phyloP scores from a whole-genome alignment of 768 basidiomycete genomes.

The Trichaptum fuscoviolaceum region DNA sequence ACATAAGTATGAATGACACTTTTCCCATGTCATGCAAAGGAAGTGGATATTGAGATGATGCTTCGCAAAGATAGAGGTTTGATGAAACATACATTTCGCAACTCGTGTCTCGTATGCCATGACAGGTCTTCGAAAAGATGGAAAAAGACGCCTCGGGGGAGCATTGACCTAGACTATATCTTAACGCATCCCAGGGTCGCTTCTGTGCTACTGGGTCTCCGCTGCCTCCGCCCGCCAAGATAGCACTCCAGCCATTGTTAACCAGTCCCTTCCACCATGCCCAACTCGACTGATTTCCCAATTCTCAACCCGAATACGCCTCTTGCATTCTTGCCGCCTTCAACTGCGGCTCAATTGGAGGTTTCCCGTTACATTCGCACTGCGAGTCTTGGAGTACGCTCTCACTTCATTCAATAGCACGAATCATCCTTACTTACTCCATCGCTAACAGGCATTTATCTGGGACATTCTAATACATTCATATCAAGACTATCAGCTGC shows the following conservation, averaged over 20 bases:
- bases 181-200: neutral
- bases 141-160: neutral
- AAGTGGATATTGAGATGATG: too few relatives aligned
- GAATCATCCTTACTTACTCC: neutral
- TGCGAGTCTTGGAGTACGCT: conserved; percentile 22
- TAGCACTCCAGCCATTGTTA: neutral
- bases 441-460: conserved; percentile 18
- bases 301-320: conserved; percentile 26
- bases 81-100: neutral
- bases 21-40: too few relatives aligned
- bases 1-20: too few relatives aligned
- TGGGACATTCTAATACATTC: conserved; percentile 24
- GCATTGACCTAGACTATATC: neutral
- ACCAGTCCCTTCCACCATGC: neutral
- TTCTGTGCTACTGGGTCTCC: neutral
- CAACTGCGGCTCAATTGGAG: conserved; percentile 22
- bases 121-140: too few relatives aligned
- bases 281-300: neutral
- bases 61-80: neutral
- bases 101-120: too few relatives aligned
- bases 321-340: conserved; percentile 26
- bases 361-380: conserved; percentile 25
- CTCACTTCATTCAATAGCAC: conserved; percentile 4
- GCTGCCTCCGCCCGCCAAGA: neutral
- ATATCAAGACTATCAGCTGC: conserved; percentile 17